phyloP scores from a whole-genome alignment of 129 eudicot species.

The Artemisia tridentata region DNA sequence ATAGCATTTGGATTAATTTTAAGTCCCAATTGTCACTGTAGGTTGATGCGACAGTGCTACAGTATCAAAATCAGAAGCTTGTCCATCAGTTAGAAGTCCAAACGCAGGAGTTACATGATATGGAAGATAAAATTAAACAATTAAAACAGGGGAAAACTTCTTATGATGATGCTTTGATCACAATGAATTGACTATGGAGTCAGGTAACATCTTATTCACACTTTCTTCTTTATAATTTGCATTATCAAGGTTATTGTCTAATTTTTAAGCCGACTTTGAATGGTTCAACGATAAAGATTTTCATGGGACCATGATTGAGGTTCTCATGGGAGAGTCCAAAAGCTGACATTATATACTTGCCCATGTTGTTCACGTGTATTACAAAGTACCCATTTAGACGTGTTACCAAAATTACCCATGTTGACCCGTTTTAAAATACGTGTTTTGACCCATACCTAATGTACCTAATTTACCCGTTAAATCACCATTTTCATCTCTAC shows the following conservation, averaged over 20 bases:
- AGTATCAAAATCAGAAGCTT: conserved; percentile 85
- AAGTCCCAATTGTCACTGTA: conserved; percentile 31
- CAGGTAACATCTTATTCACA: conserved; percentile 55
- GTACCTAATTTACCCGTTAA: no score
- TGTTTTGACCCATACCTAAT: no score
- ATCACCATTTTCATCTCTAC: no score
- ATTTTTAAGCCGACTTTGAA: conserved; percentile 34
- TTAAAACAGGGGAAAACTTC: conserved; percentile 68
- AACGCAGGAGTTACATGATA: conserved; percentile 79
- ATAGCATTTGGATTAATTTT: neutral
- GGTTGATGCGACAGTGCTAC: conserved; percentile 95
- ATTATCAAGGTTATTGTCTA: no score
- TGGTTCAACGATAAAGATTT: conserved; percentile 21
- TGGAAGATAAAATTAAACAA: conserved; percentile 72
- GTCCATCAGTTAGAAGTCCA: conserved; percentile 89
- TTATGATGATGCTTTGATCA: conserved; percentile 63
- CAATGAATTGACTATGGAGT: conserved; percentile 68
- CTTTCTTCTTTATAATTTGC: no score
- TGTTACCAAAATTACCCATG: no score
- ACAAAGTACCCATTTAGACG: no score
- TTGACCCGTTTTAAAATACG: no score
- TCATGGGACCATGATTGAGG: no score
- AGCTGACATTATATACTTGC: no score
- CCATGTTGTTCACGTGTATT: no score
- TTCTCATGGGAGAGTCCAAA: no score